Conservation (phyloP, 1,284 basidiomycete species). For the Trichosporon sp. region DNA sequence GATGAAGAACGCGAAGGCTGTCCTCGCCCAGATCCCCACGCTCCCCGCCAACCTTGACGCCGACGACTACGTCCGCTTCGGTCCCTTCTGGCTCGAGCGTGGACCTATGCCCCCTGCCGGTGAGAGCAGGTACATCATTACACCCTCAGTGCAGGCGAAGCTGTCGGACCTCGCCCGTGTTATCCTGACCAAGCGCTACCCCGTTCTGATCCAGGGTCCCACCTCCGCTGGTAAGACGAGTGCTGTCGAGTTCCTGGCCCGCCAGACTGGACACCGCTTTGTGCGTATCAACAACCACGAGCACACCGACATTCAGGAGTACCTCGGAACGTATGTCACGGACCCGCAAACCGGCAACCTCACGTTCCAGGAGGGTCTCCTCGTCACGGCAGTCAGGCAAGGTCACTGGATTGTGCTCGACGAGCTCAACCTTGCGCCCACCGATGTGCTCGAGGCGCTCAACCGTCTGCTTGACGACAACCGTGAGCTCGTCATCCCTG, state of each 20-base stretch:
- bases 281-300: conserved; percentile 99
- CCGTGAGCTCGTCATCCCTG: conserved; percentile 90
- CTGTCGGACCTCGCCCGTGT: conserved; percentile 88
- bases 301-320: conserved; percentile 98
- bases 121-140: conserved; percentile 81
- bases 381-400: conserved; percentile 84
- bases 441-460: conserved; percentile 94
- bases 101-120: conserved; percentile 59
- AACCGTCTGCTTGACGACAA: conserved; percentile 98
- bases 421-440: conserved; percentile 95
- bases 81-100: conserved; percentile 82
- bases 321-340: conserved; percentile 93
- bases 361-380: conserved; percentile 86
- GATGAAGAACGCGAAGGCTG: conserved; percentile 73
- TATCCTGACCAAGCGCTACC: conserved; percentile 81
- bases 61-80: conserved; percentile 73
- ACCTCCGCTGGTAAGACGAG: conserved; percentile 98
- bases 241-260: conserved; percentile 92
- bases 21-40: conserved; percentile 65
- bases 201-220: conserved; percentile 95
- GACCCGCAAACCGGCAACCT: conserved; percentile 88
- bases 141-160: conserved; percentile 93
- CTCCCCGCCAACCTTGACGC: conserved; percentile 55
- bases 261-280: conserved; percentile 88
- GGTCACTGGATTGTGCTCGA: conserved; percentile 99